A percentile compares a stretch with the other conserved stretches of the same genome.
Conservation (phyloP, 1,139 yeast species). For the Yamadazyma trypodendri region DNA sequence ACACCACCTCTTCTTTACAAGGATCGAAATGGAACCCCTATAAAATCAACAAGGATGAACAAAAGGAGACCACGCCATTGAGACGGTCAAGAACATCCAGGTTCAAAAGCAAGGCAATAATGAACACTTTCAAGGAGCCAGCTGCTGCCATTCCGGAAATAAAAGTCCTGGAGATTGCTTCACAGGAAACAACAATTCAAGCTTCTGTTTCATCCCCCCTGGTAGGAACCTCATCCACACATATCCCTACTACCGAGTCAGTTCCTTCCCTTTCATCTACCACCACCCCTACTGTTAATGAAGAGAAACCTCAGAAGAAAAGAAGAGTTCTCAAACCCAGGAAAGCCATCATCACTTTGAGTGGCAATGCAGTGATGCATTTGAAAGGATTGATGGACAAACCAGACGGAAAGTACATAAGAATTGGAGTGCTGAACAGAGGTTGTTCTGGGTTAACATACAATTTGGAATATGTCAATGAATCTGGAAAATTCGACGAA, state of each 20-base stretch:
- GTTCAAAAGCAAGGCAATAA: conserved; percentile 23
- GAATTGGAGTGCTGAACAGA: conserved; percentile 92
- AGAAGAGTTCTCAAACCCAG: conserved; percentile 74
- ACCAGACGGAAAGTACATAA: conserved; percentile 84
- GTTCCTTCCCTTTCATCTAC: conserved; percentile 7
- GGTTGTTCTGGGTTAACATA: conserved; percentile 97
- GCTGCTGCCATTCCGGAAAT: conserved; percentile 1
- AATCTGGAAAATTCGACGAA: conserved; percentile 93
- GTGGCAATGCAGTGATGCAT: conserved; percentile 73
- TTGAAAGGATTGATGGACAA: conserved; percentile 63
- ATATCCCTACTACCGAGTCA: conserved; percentile 5
- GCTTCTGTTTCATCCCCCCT: too few species aligned
- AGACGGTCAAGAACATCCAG: conserved; percentile 42
- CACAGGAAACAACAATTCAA: conserved; percentile 3
- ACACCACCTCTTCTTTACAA: conserved; percentile 14
- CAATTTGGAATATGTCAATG: conserved; percentile 82
- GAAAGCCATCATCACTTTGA: conserved; percentile 81
- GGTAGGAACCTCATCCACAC: too few species aligned
- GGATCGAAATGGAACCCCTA: conserved; percentile 25
- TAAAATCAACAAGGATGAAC: conserved; percentile 15
- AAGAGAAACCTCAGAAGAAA: conserved; percentile 29
- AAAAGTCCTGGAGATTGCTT: conserved; percentile 1
- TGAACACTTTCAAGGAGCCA: conserved; percentile 5
- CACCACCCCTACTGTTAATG: conserved; percentile 10
- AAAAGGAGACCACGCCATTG: conserved; percentile 19